Evolutionary conservation across 495 filamentous ascomycete species (phyloP).

Genomic region (Talaromyces adpressus): DNA sequence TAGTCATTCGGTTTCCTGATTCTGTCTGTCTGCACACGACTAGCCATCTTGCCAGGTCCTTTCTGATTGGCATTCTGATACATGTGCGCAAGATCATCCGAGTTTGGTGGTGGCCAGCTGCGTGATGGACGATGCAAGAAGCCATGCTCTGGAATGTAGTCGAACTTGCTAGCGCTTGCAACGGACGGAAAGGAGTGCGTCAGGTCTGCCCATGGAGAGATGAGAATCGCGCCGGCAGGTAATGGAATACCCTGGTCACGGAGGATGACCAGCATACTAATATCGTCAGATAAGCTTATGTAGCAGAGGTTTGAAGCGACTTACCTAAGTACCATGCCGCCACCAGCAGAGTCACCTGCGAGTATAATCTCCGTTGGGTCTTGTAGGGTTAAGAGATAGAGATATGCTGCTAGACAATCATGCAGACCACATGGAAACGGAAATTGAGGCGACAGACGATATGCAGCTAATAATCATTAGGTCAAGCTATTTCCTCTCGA

Average conservation of each 20-base stretch:
- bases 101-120: conserved; percentile 87
- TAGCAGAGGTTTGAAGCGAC: conserved; percentile 7
- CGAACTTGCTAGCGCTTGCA: conserved; percentile 58
- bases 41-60: conserved; percentile 19
- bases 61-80: conserved; percentile 27
- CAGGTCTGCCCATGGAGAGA: conserved; percentile 90
- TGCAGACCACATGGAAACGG: conserved; percentile 89
- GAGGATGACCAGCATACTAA: conserved; percentile 65
- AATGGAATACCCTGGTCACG: conserved; percentile 75
- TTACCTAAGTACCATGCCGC: conserved; percentile 69
- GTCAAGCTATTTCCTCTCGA: conserved; percentile 10
- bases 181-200: conserved; percentile 93
- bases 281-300: conserved; percentile 12
- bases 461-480: conserved; percentile 46
- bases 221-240: conserved; percentile 82
- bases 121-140: conserved; percentile 78
- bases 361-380: conserved; percentile 70
- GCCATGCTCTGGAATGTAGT: conserved; percentile 82
- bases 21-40: conserved; percentile 11
- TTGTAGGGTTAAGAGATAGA: conserved; percentile 69
- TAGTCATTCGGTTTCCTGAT: conserved; percentile 12
- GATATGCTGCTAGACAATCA: conserved; percentile 81
- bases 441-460: conserved; percentile 86
- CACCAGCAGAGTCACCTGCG: conserved; percentile 88
- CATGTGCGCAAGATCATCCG: conserved; percentile 54